Conservation (phyloP, 768 basidiomycete genomes). For the Rhodotorula graminis region DNA sequence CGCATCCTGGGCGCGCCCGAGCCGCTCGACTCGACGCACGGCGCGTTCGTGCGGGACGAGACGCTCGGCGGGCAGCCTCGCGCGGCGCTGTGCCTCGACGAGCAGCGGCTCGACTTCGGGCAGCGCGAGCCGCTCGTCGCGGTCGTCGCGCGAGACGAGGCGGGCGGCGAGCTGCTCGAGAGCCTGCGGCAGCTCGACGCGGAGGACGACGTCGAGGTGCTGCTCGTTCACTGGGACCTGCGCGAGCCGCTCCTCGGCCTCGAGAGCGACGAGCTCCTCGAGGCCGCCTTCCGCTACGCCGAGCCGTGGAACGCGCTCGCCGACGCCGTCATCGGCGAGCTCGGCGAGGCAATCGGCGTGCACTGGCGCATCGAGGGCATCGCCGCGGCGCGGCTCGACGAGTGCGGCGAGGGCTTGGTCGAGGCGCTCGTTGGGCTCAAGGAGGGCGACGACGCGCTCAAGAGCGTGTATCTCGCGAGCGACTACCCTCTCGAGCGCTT, state of each 20-base stretch:
- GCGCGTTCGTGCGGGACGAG: too few species aligned
- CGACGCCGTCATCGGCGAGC: neutral
- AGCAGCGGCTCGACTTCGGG: neutral
- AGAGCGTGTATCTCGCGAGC: conserved; percentile 11
- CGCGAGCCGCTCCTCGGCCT: conserved; percentile 7
- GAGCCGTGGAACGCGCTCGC: neutral
- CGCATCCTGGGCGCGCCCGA: neutral
- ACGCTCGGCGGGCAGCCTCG: neutral
- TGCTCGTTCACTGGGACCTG: conserved; percentile 20
- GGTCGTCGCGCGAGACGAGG: too few species aligned
- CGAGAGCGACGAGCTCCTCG: neutral
- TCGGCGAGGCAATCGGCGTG: neutral
- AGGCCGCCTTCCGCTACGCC: neutral
- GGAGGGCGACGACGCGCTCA: neutral
- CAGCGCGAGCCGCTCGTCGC: neutral
- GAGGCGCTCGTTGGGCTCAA: neutral
- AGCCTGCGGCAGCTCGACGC: conserved; percentile 3
- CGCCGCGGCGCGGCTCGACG: neutral
- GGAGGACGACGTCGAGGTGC: conserved; percentile 1
- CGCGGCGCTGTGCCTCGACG: neutral
- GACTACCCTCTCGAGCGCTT: conserved; percentile 20
- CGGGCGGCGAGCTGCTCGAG: neutral
- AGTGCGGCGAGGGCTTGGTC: neutral
- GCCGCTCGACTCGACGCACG: neutral
- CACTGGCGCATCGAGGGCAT: conserved; percentile 23